Evolutionary conservation across 2,329 filamentous ascomycete species (phyloP).

Genomic region (Bimuria novae-zelandiae): DNA sequence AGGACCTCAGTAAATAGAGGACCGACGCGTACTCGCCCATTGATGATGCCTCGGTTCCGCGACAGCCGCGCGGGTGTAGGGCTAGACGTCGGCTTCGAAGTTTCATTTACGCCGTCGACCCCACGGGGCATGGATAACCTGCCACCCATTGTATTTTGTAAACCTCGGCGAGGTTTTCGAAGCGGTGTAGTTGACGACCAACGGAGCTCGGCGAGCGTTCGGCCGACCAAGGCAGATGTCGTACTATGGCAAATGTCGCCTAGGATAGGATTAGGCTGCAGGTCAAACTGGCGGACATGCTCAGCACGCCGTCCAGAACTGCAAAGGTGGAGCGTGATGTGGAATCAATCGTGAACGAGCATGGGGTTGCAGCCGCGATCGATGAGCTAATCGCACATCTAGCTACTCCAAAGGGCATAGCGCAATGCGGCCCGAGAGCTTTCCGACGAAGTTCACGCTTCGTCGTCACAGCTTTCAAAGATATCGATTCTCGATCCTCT

Average conservation of each 20-base stretch:
- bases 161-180: no score
- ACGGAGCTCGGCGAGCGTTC: neutral
- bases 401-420: slow-evolving; percentile 1
- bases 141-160: slow-evolving; percentile 54
- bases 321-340: neutral
- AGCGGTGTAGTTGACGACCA: no score
- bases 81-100: slow-evolving; percentile 42
- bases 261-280: neutral
- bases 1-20: neutral
- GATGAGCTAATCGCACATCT: neutral
- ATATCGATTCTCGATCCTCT: neutral
- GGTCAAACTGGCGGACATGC: neutral
- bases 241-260: neutral
- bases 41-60: slow-evolving; percentile 39
- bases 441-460: slow-evolving; percentile 1
- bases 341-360: slow-evolving; percentile 3
- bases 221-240: neutral
- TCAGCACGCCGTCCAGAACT: neutral
- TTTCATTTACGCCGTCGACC: slow-evolving; percentile 50
- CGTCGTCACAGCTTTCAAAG: slow-evolving; percentile 2
- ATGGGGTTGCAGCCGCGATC: neutral
- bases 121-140: slow-evolving; percentile 52
- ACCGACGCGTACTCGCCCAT: slow-evolving; percentile 35
- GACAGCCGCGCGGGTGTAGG: slow-evolving; percentile 37
- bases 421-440: slow-evolving; percentile 5